Conservation (phyloP, 2,329 filamentous ascomycete genomes). For the Exophiala dermatitidis region DNA sequence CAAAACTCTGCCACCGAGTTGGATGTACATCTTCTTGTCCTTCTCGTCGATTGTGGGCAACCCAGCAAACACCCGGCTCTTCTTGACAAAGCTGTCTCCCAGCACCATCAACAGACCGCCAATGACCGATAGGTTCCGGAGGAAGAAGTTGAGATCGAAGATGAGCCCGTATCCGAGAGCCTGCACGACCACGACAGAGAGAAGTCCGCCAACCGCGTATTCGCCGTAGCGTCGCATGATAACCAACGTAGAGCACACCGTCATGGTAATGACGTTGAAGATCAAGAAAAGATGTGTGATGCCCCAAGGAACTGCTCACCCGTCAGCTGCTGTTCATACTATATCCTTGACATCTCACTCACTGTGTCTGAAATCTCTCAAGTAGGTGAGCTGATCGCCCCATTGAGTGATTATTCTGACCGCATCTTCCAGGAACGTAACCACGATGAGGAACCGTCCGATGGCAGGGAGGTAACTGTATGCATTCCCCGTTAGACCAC, state of each 20-base stretch:
- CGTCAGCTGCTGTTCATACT: conserved; percentile 16
- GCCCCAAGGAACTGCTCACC: conserved; percentile 65
- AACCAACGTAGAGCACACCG: conserved; percentile 71
- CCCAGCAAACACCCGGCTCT: conserved; percentile 92
- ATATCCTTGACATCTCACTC: conserved; percentile 9
- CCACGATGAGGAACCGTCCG: conserved; percentile 94
- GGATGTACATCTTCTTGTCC: conserved; percentile 99
- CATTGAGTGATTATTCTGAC: conserved; percentile 96
- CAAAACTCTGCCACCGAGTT: conserved; percentile 88
- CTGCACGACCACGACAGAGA: conserved; percentile 85
- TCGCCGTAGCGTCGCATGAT: conserved; percentile 90
- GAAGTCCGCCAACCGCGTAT: conserved; percentile 82
- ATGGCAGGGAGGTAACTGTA: conserved; percentile 84
- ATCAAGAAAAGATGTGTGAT: conserved; percentile 90
- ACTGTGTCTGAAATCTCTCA: conserved; percentile 63
- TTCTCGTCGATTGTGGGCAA: conserved; percentile 94
- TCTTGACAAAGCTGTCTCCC: conserved; percentile 95
- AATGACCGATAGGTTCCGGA: conserved; percentile 95
- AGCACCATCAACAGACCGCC: conserved; percentile 96
- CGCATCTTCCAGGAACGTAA: conserved; percentile 96
- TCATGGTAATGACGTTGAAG: conserved; percentile 83
- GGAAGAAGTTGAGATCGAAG: conserved; percentile 99
- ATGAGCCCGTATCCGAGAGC: conserved; percentile 95
- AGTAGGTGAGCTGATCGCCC: conserved; percentile 86
- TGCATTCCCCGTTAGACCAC: not conserved